Evolutionary conservation across 148 eudicot genomes (phyloP).

Genomic region (Heliosperma pusillum): DNA sequence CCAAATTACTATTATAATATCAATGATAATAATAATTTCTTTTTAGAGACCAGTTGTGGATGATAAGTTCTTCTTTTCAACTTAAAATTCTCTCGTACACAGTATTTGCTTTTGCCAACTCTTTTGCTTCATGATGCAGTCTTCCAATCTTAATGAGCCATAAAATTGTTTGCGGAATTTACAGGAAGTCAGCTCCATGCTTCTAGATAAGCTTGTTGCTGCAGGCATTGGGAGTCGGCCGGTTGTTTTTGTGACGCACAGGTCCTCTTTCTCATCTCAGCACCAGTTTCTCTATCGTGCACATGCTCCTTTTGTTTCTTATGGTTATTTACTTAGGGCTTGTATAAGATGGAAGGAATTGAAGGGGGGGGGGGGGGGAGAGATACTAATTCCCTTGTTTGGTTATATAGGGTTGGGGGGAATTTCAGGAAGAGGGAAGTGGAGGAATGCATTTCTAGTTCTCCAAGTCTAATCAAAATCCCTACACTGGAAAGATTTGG

Average conservation of each 20-base stretch:
- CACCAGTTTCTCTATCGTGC: not conserved
- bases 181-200: conserved; percentile 97
- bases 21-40: not conserved
- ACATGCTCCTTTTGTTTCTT: not conserved
- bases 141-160: not conserved
- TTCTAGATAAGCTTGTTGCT: conserved; percentile 82
- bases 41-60: not conserved
- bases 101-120: not conserved
- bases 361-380: not conserved
- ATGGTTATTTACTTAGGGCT: not conserved
- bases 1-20: not conserved
- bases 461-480: not conserved
- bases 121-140: not conserved
- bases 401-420: not conserved
- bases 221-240: conserved; percentile 92
- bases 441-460: not conserved
- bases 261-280: conserved; percentile 36
- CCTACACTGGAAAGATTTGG: not conserved
- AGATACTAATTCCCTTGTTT: not conserved
- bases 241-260: conserved; percentile 92
- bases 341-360: not conserved
- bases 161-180: conserved; percentile 14
- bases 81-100: not conserved
- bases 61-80: no score
- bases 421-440: not conserved